Evolutionary conservation across 805 yeast genomes (phyloP), one percentile per base, ranked within the genome.

Genomic region (Pichia kluyveri): DNA sequence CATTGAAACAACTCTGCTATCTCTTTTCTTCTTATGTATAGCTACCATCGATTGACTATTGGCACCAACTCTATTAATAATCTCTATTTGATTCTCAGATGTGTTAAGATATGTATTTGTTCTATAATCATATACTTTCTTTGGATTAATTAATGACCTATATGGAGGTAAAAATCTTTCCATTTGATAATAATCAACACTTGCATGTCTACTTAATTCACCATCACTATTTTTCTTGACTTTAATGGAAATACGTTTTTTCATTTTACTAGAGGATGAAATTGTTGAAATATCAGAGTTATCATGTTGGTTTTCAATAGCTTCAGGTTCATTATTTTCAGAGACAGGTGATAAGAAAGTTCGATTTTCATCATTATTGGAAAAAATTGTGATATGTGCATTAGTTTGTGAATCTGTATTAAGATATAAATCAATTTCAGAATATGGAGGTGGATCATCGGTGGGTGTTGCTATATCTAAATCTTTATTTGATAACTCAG

Each of bases 131-230:
- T 75, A 77, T 19, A 69, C 63, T 11, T 71, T 70, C 44, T 62
- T 65, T 1, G 82, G 82, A 40, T 68, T 70, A 28, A 77, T 60
- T 28, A 77, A 64, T 5, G 80, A 76, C 40, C 81, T 65, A 57
- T 77, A 77, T 2, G 81, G 75, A 8, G 80, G 80, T 27, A 76
- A 62, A 56, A 70, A 67, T 19, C 55, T 43, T 34, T 55, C 52
- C 42, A 57, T 47, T 41, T 57, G 60, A 38, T 59, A 57, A 7
- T 50, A 42, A 15, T 54, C 56, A 28, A 42, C 43, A 28, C 47
- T 48, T 17, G 47, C 19, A 9, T 32, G 41, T 17, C 45, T 48
- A 32, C 42, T 48, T 14, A 48, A 27, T 18, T 44, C 51, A 18
- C 51, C 51, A 42, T 39, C 39, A 9, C 37, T 47, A 18, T 36